Evolutionary conservation across 129 eudicot genomes (phyloP).

Genomic region (Mikania micrantha): DNA sequence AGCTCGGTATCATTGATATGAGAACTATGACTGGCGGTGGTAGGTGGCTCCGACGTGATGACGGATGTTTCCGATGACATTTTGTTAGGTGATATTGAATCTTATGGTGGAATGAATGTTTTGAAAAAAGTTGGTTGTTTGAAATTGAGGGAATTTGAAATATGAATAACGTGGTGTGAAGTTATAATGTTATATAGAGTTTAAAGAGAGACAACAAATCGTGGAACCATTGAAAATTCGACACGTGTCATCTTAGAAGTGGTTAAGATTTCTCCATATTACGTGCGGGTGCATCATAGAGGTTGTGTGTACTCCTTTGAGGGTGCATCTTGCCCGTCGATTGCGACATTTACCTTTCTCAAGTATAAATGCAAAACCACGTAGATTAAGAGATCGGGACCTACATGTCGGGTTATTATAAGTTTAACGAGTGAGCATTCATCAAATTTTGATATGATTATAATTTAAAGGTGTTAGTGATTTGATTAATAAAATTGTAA

Average conservation of each 20-base stretch:
- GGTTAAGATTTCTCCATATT: constrained; percentile 40
- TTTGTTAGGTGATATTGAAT: constrained; percentile 2
- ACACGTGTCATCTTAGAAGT: constrained; percentile 33
- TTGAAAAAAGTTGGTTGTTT: constrained; percentile 7
- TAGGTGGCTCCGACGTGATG: constrained; percentile 28
- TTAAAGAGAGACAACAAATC: constrained; percentile 8
- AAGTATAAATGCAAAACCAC: neutral
- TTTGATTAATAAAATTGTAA: no score
- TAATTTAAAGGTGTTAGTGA: no score
- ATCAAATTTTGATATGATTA: no score
- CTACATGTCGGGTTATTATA: neutral
- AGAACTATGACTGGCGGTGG: constrained; percentile 18
- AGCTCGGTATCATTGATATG: constrained; percentile 66
- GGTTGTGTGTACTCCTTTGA: constrained; percentile 18
- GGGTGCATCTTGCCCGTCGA: no score
- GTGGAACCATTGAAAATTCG: neutral
- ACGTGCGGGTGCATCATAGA: constrained; percentile 22
- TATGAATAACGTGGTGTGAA: neutral
- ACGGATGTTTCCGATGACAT: constrained; percentile 21
- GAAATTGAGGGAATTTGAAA: neutral
- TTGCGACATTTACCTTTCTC: no score
- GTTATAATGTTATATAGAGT: no score
- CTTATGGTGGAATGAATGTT: constrained; percentile 7
- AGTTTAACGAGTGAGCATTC: no score
- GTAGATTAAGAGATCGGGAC: neutral